phyloP scores from a whole-genome alignment of 2,329 filamentous ascomycete species.

The Xylariomycetidae sp. region DNA sequence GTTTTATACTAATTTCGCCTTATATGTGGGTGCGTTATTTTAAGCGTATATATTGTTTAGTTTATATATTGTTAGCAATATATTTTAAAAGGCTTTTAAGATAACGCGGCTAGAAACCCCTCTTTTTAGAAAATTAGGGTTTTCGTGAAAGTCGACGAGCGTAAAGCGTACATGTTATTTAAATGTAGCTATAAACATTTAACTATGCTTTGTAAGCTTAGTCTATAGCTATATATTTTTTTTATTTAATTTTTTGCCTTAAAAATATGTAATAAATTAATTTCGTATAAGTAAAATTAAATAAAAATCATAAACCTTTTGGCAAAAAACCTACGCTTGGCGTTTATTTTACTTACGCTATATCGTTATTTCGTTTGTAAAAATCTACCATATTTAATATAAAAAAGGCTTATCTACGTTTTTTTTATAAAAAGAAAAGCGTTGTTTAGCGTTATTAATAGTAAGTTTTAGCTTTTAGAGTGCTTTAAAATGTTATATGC shows the following conservation, averaged over 20 bases:
- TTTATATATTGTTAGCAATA: not conserved
- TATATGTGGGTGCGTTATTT: too few species aligned
- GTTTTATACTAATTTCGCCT: not conserved
- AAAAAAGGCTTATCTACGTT: not conserved
- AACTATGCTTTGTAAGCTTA: not conserved
- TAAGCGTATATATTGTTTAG: not conserved
- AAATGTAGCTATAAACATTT: not conserved
- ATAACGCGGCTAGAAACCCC: not conserved
- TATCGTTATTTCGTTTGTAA: not conserved
- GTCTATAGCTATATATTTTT: not conserved
- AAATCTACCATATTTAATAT: not conserved
- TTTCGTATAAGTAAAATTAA: not conserved
- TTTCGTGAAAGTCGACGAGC: not conserved
- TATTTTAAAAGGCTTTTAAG: not conserved
- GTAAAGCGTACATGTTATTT: not conserved
- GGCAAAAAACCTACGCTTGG: not conserved
- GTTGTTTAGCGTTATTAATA: not conserved
- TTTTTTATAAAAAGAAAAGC: not conserved
- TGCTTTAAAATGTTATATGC: not conserved
- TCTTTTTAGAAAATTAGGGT: not conserved
- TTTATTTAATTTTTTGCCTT: not conserved
- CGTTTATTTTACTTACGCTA: not conserved
- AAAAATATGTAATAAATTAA: not conserved
- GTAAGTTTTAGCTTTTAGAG: not conserved
- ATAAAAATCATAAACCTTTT: not conserved